Conservation (phyloP, 1,139 yeast genomes). For the Arxiozyma slooffiae region DNA sequence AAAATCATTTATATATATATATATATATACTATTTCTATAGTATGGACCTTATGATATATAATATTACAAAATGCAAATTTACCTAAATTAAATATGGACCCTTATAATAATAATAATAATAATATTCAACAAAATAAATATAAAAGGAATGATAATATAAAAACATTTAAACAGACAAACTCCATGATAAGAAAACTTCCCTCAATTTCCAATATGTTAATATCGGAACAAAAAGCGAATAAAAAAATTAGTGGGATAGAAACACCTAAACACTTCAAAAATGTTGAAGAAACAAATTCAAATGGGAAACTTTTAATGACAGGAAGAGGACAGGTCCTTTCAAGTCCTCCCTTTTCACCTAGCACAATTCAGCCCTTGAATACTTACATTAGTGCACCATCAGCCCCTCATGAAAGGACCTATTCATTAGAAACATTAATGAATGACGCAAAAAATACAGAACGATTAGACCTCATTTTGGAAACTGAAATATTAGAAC, state of each 20-base stretch:
- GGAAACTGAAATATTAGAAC: not conserved
- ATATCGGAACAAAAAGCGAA: not conserved
- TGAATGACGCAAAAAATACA: slow-evolving; percentile 2
- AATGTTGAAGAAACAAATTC: too few species aligned
- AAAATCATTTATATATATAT: too few species aligned
- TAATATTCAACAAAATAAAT: not conserved
- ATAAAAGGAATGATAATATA: not conserved
- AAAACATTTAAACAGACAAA: not conserved
- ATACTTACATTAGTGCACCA: not conserved
- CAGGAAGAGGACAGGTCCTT: not conserved
- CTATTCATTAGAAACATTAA: slow-evolving; percentile 4
- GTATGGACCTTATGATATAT: not conserved
- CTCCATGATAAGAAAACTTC: not conserved
- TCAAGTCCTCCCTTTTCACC: not conserved
- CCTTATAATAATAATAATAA: not conserved
- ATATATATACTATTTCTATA: not conserved
- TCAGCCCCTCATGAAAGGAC: not conserved
- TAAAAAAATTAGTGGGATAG: not conserved
- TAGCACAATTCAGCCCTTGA: not conserved
- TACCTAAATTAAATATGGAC: not conserved
- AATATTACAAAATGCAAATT: not conserved
- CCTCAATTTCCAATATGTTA: slow-evolving; percentile 1
- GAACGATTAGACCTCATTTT: not conserved
- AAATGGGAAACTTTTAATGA: too few species aligned
- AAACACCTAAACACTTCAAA: not conserved